Evolutionary conservation across 495 filamentous ascomycete genomes (phyloP).

Genomic region (Daldinia grandis): DNA sequence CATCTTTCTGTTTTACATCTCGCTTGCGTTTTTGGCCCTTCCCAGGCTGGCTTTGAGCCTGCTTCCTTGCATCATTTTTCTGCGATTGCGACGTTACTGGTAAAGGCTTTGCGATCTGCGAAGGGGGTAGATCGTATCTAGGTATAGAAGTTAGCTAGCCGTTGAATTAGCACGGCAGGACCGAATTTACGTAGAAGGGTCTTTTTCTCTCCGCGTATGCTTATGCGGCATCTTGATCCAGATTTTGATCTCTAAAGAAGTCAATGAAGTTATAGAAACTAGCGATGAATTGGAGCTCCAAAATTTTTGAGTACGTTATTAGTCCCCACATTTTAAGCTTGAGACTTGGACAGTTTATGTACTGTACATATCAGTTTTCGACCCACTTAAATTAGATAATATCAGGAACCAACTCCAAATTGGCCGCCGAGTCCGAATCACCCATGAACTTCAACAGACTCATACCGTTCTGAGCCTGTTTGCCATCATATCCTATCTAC

Average conservation of each 20-base stretch:
- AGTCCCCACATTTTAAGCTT: conserved; percentile 14
- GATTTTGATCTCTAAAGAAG: background rate
- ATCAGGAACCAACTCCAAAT: background rate
- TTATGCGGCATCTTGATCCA: conserved; percentile 79
- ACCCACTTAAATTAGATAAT: background rate
- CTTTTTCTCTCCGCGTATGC: conserved; percentile 71
- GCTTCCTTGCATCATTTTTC: conserved; percentile 45
- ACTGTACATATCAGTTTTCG: too few species aligned
- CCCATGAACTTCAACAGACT: background rate
- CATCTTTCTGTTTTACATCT: conserved; percentile 64
- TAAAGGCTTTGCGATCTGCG: conserved; percentile 72
- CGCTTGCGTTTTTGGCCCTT: conserved; percentile 60
- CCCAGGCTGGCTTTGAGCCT: conserved; percentile 33
- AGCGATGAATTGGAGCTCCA: background rate
- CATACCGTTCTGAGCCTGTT: background rate
- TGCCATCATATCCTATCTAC: background rate
- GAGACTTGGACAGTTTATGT: background rate
- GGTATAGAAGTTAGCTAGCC: conserved; percentile 42
- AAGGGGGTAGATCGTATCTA: conserved; percentile 80
- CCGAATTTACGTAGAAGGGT: conserved; percentile 50
- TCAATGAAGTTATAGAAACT: background rate
- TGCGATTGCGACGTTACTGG: conserved; percentile 57
- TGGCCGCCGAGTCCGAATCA: conserved; percentile 4
- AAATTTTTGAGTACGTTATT: conserved; percentile 12
- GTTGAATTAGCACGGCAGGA: conserved; percentile 21